Base-by-base conservation (phyloP, 257 asterid species). In the Forsythia viridissima region DNA sequence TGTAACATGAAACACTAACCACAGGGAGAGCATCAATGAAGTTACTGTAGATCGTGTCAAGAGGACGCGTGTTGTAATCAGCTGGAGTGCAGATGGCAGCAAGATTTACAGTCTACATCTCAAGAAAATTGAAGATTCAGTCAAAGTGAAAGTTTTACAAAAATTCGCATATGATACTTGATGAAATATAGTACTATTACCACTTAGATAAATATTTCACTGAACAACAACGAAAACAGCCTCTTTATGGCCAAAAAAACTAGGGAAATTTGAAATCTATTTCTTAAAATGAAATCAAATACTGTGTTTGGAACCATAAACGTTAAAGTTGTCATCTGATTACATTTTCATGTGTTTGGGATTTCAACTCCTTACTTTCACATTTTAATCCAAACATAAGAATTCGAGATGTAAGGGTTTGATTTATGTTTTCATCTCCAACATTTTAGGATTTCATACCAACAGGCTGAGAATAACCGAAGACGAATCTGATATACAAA, bases 1-100 rank as follows among this genome's bases (percentile, higher is more conserved):
- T 36, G 63, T 8, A 68, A 73, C 38, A 57, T 52, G 72, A 71
- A n/a, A 78, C 44, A 69, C 89, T 78, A 87, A 94, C 98, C 94
- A 94, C 98, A 52, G 98, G 98, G 78, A 94, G 93, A 80, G 99
- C 99, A 80, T 94, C 99, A 73, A 90, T 88, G 91, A 94, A 94
- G 83, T 94, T 94, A 92, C 99, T 94, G 91, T 93, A 94, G 69
- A 94, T 94, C 11, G 99, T 94, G 86, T 94, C 99, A 38, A 93
- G 97, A 20, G 99, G 99, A 51, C 98, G 96, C 3, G 97, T 94
- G 77, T 94, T 94, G 81, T 94, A 94, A 85, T 94, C 98, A 6
- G 98, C 98, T 68, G 99, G 99, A 76, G 99, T 94, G 88, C 99
- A 94, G 85, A 94, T 94, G 79, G 98, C 98, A 36, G 98, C 98